phyloP scores from a whole-genome alignment of 2,329 filamentous ascomycete genomes.

The Penicillium brasilianum region DNA sequence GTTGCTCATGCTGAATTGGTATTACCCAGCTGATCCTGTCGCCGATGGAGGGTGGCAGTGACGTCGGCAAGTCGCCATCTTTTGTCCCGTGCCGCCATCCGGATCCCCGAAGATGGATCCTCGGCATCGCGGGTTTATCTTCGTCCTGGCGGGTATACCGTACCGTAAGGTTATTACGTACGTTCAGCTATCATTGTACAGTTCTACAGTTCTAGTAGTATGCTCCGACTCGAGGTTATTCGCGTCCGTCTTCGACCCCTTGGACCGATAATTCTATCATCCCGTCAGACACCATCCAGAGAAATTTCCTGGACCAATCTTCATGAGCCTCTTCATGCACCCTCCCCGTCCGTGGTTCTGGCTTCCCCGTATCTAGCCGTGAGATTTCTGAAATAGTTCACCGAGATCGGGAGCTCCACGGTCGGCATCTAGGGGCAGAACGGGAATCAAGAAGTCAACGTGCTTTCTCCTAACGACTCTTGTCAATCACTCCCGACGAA shows the following conservation, averaged over 20 bases:
- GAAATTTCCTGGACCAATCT: not conserved
- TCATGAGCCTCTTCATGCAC: not conserved
- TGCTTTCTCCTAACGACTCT: not conserved
- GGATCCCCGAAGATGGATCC: constrained; percentile 25
- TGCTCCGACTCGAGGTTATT: not conserved
- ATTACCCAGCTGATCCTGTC: constrained; percentile 2
- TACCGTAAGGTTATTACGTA: not conserved
- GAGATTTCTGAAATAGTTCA: constrained; percentile 30
- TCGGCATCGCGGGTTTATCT: constrained; percentile 22
- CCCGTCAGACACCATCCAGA: not conserved
- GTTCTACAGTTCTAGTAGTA: not conserved
- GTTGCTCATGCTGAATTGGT: not conserved
- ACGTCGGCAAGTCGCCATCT: constrained; percentile 39
- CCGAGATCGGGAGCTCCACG: constrained; percentile 27
- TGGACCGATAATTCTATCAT: not conserved
- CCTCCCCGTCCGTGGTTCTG: not conserved
- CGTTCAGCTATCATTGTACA: not conserved
- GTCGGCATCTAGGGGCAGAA: constrained; percentile 11
- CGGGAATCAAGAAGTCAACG: not conserved
- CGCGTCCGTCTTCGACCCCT: not conserved
- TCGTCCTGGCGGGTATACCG: not conserved
- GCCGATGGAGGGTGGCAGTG: constrained; percentile 29
- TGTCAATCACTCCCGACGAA: not conserved
- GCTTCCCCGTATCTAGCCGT: constrained; percentile 22
- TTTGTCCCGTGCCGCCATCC: constrained; percentile 30